Evolutionary conservation across 371 early-diverging fungal species (phyloP).

Genomic region (Mucor sp.): DNA sequence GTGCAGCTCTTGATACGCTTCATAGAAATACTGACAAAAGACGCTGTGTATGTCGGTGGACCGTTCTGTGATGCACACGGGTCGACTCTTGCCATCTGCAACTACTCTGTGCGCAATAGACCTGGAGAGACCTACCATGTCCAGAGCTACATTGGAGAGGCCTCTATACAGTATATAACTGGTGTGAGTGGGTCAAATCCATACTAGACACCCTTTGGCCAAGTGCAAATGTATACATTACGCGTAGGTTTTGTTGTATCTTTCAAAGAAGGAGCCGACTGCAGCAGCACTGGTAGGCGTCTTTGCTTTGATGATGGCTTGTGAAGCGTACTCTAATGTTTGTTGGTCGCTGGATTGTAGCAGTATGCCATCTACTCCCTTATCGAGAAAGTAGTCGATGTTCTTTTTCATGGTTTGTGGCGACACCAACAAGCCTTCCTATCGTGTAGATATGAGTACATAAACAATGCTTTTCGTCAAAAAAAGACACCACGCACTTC

Average conservation of each 20-base stretch:
- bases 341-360: constrained; percentile 24
- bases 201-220: too few relatives aligned
- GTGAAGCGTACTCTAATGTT: constrained; percentile 13
- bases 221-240: background rate
- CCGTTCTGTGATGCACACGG: constrained; percentile 30
- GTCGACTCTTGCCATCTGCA: constrained; percentile 12
- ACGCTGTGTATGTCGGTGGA: background rate
- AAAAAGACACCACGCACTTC: constrained; percentile 4
- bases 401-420: background rate
- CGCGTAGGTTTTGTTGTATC: background rate
- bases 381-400: background rate
- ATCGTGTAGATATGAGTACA: too few relatives aligned
- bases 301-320: background rate
- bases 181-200: too few relatives aligned
- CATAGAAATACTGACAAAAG: constrained; percentile 33
- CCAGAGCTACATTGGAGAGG: constrained; percentile 19
- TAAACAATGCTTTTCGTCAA: too few relatives aligned
- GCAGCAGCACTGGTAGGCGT: constrained; percentile 1
- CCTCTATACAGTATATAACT: constrained; percentile 3
- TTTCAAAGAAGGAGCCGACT: constrained; percentile 25
- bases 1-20: background rate
- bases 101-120: constrained; percentile 19
- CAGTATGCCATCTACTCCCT: constrained; percentile 15
- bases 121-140: constrained; percentile 13
- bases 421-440: background rate